Conservation (phyloP, 371 early-diverging fungal species). For the Haplosporangium sp. region DNA sequence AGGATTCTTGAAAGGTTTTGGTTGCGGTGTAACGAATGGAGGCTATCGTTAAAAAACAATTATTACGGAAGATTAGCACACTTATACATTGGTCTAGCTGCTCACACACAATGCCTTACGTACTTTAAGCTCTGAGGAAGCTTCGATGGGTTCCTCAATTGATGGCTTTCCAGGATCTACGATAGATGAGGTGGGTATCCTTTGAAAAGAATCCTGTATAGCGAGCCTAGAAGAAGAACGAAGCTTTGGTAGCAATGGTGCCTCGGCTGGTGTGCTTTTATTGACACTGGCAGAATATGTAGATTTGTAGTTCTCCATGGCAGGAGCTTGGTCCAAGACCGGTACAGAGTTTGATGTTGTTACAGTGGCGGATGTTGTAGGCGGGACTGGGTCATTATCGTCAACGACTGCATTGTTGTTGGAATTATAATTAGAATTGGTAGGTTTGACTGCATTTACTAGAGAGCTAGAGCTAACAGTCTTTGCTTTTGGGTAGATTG, state of each 20-base stretch:
- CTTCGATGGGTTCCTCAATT: not conserved
- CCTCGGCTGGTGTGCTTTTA: not conserved
- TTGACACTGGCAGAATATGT: not conserved
- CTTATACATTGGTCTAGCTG: too few species aligned
- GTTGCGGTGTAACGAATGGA: conserved; percentile 7
- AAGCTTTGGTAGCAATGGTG: not conserved
- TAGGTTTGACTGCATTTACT: not conserved
- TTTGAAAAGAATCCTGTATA: conserved; percentile 15
- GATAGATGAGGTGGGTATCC: not conserved
- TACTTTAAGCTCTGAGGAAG: conserved; percentile 14
- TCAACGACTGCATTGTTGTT: conserved; percentile 1
- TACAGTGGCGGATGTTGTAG: not conserved
- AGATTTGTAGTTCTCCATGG: not conserved
- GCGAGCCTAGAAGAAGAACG: conserved; percentile 26
- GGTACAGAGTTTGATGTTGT: not conserved
- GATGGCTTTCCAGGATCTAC: conserved; percentile 5
- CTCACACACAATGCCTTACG: not conserved
- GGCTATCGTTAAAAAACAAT: conserved; percentile 2
- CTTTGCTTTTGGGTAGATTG: conserved; percentile 14
- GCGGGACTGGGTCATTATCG: not conserved
- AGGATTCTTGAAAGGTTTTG: conserved; percentile 25
- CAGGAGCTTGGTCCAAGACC: not conserved
- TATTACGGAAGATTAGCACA: not conserved
- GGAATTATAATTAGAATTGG: not conserved
- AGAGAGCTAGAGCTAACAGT: conserved; percentile 1